Evolutionary conservation across 805 yeast species (phyloP).

Genomic region (Metschnikowia borealis): DNA sequence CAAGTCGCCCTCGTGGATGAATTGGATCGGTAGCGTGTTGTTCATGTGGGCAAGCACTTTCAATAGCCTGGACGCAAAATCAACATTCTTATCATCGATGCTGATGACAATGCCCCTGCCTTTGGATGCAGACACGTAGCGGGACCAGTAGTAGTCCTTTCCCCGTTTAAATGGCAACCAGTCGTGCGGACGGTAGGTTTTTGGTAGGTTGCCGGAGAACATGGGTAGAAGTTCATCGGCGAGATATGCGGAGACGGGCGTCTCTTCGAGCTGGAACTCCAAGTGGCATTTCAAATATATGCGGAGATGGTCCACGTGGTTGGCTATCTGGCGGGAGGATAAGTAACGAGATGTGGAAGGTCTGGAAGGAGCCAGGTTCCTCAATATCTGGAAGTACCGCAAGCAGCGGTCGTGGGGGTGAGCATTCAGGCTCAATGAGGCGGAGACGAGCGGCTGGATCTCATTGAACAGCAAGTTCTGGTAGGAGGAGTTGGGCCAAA

Average conservation of each 20-base stretch:
- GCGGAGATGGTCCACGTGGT: slow-evolving; percentile 15
- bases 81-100: slow-evolving; percentile 11
- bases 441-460: slow-evolving; percentile 5
- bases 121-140: slow-evolving; percentile 4
- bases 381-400: slow-evolving; percentile 10
- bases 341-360: slow-evolving; percentile 13
- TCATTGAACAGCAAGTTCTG: slow-evolving; percentile 13
- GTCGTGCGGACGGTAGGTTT: slow-evolving; percentile 3
- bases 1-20: slow-evolving; percentile 14
- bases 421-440: slow-evolving; percentile 2
- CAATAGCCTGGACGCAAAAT: slow-evolving; percentile 12
- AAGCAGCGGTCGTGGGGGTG: slow-evolving; percentile 10
- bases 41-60: slow-evolving; percentile 9
- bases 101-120: slow-evolving; percentile 17
- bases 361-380: slow-evolving; percentile 5
- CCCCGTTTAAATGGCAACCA: slow-evolving; percentile 5
- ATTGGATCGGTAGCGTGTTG: slow-evolving; percentile 15
- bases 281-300: slow-evolving; percentile 12
- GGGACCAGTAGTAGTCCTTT: slow-evolving; percentile 9
- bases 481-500: slow-evolving; percentile 13
- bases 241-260: slow-evolving; percentile 6
- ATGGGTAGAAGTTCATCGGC: slow-evolving; percentile 15
- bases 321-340: slow-evolving; percentile 10
- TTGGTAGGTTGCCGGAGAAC: slow-evolving; percentile 13
- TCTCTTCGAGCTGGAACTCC: slow-evolving; percentile 7